Conservation (phyloP, 371 early-diverging fungal species). For the Edhazardia aedis region DNA sequence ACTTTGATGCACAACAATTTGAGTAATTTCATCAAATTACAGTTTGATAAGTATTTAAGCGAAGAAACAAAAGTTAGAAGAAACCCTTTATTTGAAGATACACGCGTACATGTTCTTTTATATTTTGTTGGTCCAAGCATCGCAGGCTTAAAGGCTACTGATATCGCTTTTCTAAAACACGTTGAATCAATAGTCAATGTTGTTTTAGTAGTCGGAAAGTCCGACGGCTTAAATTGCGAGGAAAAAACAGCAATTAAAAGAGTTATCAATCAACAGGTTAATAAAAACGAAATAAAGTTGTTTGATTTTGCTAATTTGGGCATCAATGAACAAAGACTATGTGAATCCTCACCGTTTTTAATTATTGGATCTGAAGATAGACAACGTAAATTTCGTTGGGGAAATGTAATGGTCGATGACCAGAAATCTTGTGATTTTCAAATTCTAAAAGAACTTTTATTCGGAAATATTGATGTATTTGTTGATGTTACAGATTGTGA, state of each 20-base stretch:
- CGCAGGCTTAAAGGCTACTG: constrained; percentile 34
- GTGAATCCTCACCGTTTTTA: constrained; percentile 15
- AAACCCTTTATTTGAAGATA: constrained; percentile 39
- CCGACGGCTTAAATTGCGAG: constrained; percentile 30
- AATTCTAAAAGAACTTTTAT: constrained; percentile 28
- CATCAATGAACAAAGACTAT: constrained; percentile 5
- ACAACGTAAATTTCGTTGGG: constrained; percentile 11
- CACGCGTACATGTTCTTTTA: constrained; percentile 38
- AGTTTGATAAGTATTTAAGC: constrained; percentile 35
- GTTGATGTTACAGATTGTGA: constrained; percentile 34
- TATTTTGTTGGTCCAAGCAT: constrained; percentile 32
- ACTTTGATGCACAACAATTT: constrained; percentile 24
- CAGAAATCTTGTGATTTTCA: constrained; percentile 27
- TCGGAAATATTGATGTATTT: constrained; percentile 25
- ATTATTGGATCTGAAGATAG: constrained; percentile 1
- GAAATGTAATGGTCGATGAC: constrained; percentile 22
- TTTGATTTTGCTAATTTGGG: constrained; percentile 32
- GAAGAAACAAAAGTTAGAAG: constrained; percentile 45
- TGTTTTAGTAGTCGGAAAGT: constrained; percentile 42
- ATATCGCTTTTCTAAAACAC: constrained; percentile 36
- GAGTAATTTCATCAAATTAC: constrained; percentile 24
- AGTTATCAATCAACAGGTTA: constrained; percentile 26
- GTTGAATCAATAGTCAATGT: constrained; percentile 33
- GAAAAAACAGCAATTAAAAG: constrained; percentile 20
- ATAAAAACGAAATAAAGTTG: constrained; percentile 22